Base-by-base conservation (phyloP, 495 filamentous ascomycete species). In the Bryoglossum gracile region DNA sequence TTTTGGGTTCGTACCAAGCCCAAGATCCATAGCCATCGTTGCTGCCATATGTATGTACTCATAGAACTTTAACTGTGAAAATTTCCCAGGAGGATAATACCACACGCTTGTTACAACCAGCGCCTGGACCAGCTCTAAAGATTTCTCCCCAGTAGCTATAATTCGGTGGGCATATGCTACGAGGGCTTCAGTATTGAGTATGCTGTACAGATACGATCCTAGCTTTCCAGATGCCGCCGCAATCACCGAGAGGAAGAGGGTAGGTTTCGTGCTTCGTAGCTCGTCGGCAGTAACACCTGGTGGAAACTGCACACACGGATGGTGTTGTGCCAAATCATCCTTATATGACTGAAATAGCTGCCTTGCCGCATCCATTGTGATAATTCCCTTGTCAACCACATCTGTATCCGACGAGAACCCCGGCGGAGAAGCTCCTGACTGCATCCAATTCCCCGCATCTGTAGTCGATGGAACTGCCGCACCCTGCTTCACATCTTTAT, bases 21-120 rank as follows among this genome's bases (percentile, higher is more conserved):
- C 73, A 30, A 78, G 71, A 47, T 77, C 74, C 51, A 76, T 49
- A 0, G 70, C 73, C 74, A 77, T 78, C 3, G 68, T 72, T 16
- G 68, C 67, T 10, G 73, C 73, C 50, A 78, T 74, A 36, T 76
- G 72, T 3, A 72, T 69, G 46, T 75, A 76, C 56, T 78, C 68
- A 55, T 76, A 77, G 44, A 70, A 68, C 43, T 77, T 74, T 50
- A 76, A 50, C 46, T 71, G 69, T 39, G 67, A 57, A 24, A 66
- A 70, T 33, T 65, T 68, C 1, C 63, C 63, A 4, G 74, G 70
- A 10, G 75, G 73, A 48, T 68, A 67, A 50, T 75, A 77, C 55
- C 69, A 76, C 24, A 75, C 53, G 8, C 48, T 36, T 58, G 70
- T 72, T 24, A 77, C 43, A 22, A 74, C 52, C 43, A 76, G 47